Evolutionary conservation across 768 basidiomycete genomes (phyloP).

Genomic region (Bullera alba): DNA sequence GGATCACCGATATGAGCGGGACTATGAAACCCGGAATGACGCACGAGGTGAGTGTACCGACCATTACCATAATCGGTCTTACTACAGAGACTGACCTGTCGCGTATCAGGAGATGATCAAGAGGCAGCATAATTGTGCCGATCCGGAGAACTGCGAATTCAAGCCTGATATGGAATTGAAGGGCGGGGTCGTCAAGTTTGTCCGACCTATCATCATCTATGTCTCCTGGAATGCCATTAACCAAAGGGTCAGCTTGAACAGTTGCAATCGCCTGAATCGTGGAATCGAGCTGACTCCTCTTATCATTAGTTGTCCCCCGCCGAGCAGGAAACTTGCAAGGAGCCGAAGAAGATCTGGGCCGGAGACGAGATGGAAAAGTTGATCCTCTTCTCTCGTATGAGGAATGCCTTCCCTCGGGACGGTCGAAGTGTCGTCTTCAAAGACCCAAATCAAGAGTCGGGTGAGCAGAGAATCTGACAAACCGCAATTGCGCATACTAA

Average conservation of each 20-base stretch:
- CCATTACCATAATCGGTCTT: no score
- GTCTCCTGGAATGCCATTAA: conserved; percentile 82
- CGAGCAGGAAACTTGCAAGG: conserved; percentile 55
- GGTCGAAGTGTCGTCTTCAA: neutral
- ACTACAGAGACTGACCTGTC: no score
- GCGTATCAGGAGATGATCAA: no score
- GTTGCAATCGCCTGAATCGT: no score
- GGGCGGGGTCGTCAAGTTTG: no score
- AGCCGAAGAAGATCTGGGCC: conserved; percentile 71
- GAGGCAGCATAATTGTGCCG: no score
- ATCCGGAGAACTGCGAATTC: no score
- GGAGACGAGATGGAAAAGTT: conserved; percentile 60
- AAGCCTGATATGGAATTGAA: no score
- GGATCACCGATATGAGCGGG: conserved; percentile 70
- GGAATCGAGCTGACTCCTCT: conserved; percentile 1
- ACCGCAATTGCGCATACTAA: neutral
- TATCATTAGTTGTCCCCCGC: conserved; percentile 63
- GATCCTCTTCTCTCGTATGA: conserved; percentile 59
- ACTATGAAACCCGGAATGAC: conserved; percentile 64
- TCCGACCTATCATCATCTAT: conserved; percentile 70
- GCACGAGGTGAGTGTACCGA: no score
- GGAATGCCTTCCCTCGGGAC: neutral
- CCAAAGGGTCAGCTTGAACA: conserved; percentile 56
- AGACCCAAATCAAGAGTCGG: neutral
- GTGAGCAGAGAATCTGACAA: neutral